phyloP scores from a whole-genome alignment of 441 rosid species.

The Viola pubescens region DNA sequence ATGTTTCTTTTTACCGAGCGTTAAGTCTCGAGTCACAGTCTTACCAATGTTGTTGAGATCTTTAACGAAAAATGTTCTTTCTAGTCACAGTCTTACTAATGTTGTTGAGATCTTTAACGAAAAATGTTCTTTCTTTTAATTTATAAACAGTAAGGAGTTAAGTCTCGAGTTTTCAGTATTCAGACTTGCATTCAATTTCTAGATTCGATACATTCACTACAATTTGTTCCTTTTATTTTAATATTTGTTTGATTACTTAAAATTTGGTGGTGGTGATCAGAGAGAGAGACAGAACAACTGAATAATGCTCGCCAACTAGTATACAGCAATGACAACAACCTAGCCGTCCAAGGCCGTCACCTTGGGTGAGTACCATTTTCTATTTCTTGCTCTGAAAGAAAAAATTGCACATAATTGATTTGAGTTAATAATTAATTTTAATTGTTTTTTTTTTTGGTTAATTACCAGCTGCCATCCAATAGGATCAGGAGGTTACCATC shows the following conservation, averaged over 20 bases:
- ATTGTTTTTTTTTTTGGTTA: background rate
- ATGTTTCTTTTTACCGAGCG: background rate
- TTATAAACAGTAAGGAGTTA: background rate
- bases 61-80: conserved; percentile 1
- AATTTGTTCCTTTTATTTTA: too few species aligned
- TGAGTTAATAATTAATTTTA: too few species aligned
- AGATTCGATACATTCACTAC: conserved; percentile 18
- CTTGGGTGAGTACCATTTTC: conserved; percentile 30
- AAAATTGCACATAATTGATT: too few species aligned
- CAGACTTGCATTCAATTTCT: conserved; percentile 22
- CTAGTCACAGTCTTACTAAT: too few species aligned
- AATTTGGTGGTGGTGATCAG: conserved; percentile 35
- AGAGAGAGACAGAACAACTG: conserved; percentile 93
- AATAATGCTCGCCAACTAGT: conserved; percentile 97
- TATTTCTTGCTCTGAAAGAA: too few species aligned
- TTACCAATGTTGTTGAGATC: conserved; percentile 19
- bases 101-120: conserved; percentile 23
- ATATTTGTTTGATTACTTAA: too few species aligned
- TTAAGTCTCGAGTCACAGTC: too few species aligned
- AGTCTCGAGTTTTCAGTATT: background rate
- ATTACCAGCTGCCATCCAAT: conserved; percentile 39
- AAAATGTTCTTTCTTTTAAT: too few species aligned
- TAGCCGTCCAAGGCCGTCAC: conserved; percentile 37
- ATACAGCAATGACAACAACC: conserved; percentile 60
- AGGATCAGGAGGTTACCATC: conserved; percentile 38